Conservation (phyloP, 768 basidiomycete species). For the Austroboletus eburneus region DNA sequence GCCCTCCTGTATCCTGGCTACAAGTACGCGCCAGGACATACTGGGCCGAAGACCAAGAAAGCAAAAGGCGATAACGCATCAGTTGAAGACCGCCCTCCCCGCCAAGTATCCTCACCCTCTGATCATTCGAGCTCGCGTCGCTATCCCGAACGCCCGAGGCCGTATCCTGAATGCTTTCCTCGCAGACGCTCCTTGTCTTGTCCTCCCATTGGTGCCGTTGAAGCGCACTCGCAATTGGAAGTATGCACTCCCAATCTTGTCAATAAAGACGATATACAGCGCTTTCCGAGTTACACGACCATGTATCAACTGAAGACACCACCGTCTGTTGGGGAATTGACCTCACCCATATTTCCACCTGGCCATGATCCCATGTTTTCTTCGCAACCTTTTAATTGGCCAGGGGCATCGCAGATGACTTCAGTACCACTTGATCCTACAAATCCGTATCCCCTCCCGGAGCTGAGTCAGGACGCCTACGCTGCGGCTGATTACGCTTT, state of each 20-base stretch:
- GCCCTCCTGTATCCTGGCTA: constrained; percentile 40
- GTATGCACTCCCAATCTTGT: constrained; percentile 20
- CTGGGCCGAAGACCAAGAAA: constrained; percentile 20
- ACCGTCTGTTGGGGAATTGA: constrained; percentile 6
- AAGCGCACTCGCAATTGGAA: constrained; percentile 6
- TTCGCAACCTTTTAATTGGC: constrained; percentile 10
- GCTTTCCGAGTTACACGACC: constrained; percentile 28
- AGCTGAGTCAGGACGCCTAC: constrained; percentile 3
- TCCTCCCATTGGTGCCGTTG: constrained; percentile 35
- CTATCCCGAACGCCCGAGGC: constrained; percentile 17
- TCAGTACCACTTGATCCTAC: constrained; percentile 1
- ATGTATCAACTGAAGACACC: constrained; percentile 33
- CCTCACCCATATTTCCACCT: not conserved
- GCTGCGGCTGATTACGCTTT: not conserved
- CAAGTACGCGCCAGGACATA: constrained; percentile 35
- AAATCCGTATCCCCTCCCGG: not conserved
- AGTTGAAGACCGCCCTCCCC: constrained; percentile 9
- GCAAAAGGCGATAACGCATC: constrained; percentile 7
- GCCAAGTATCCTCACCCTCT: constrained; percentile 7
- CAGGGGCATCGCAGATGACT: constrained; percentile 6
- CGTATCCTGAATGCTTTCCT: constrained; percentile 20
- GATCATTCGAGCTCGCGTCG: constrained; percentile 7
- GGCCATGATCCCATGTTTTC: not conserved
- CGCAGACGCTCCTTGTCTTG: constrained; percentile 40
- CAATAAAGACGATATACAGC: constrained; percentile 32